Evolutionary conservation across 2,329 filamentous ascomycete genomes (phyloP), one percentile per base, ranked within the genome.

Genomic region (Xylariaceae sp.): DNA sequence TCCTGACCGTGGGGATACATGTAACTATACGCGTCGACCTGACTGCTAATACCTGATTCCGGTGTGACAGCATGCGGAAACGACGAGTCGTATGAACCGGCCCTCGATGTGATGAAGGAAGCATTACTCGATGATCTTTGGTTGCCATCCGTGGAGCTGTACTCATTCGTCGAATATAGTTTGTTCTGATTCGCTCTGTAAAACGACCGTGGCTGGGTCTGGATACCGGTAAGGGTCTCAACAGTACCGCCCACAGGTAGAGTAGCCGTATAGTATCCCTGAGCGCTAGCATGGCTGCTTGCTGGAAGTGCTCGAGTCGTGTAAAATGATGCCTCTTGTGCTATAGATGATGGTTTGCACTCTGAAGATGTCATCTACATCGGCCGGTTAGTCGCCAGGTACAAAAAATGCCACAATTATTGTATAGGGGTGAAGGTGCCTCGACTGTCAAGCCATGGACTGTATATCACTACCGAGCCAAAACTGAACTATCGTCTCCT

Each of bases 1-100:
- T 55, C 55, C 33, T 61, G 60, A n/a, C 48, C 38, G 15, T 58
- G 58, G n/a, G 55, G 53, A 50, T 61, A 64, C 39, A 56, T 51
- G 40, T 62, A 58, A 27, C 51, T 54, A 43, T 63, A 64, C 17
- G 57, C 47, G 32, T 62, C 60, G 7, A 55, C 38, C 11, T 54
- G 52, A 6, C 54, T 54, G 42, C 51, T 11, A 1, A 52, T 22
- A 42, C 60, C 60, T 6, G 60, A 51, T 6, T 59, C 62, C 5
- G 58, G 45, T 3, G 57, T 52, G 39, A 61, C 52, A 4, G 53
- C 27, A 44, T 62, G 54, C 4, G 47, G 56, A 41, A 57, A 61
- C 15, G 60, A 50, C 43, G 56, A 59, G 39, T 59, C 55, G 45
- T 62, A 64, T 7, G 58, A 59, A 19, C 58, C 59, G 22, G 54